These are phyloP conservation scores for Apophysomyces trapeziformis DNA, from an alignment of 371 early-diverging fungal species.

Conservation along the genomic window DNA sequence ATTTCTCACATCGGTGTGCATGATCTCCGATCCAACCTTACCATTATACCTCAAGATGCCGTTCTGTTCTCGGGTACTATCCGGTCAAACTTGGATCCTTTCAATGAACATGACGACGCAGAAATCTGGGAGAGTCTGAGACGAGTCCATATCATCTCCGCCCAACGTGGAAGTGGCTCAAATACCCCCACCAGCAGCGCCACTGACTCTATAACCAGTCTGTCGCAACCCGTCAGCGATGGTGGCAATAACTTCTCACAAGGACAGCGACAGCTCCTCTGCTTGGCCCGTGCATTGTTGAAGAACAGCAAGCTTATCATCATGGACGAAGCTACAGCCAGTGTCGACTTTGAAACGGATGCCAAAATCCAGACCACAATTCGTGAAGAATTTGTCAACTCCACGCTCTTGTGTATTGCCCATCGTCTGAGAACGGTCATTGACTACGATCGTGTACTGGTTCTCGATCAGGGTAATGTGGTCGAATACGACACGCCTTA, in stretches of 20 bases:
- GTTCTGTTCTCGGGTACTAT: constrained; percentile 82
- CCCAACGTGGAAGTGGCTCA: neutral
- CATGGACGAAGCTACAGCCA: constrained; percentile 65
- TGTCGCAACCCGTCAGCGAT: constrained; percentile 54
- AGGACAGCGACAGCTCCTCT: constrained; percentile 81
- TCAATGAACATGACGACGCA: constrained; percentile 59
- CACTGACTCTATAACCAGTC: constrained; percentile 4
- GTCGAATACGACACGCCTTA: constrained; percentile 71
- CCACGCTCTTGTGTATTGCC: constrained; percentile 58
- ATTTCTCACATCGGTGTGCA: constrained; percentile 73
- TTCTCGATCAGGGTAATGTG: constrained; percentile 74
- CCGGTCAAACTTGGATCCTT: constrained; percentile 75
- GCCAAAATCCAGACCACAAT: constrained; percentile 63
- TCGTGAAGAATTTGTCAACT: constrained; percentile 49
- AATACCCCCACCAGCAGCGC: neutral
- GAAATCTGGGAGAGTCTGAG: constrained; percentile 76
- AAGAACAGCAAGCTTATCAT: constrained; percentile 50
- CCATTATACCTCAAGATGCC: constrained; percentile 88
- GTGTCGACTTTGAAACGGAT: constrained; percentile 67
- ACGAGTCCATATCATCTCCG: constrained; percentile 49
- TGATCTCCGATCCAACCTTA: constrained; percentile 72
- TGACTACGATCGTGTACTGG: constrained; percentile 76
- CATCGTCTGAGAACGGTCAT: constrained; percentile 72
- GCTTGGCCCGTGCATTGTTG: constrained; percentile 73
- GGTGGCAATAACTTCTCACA: constrained; percentile 70